Evolutionary conservation across 2,329 filamentous ascomycete genomes (phyloP).

Genomic region (Coniella vitis): DNA sequence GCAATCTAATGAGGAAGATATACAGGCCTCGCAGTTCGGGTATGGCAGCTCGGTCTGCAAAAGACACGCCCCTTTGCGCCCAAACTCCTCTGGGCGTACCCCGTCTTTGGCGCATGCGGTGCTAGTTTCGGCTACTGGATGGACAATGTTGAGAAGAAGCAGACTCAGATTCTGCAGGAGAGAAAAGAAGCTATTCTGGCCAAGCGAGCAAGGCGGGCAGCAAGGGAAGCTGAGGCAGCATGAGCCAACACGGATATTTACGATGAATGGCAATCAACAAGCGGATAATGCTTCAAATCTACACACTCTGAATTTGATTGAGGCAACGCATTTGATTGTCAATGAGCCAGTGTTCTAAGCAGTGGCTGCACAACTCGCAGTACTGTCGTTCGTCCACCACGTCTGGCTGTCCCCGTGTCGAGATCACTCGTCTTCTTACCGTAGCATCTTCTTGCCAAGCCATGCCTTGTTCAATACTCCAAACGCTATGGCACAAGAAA

Average conservation of each 20-base stretch:
- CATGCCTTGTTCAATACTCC: background rate
- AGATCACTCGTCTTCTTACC: no score
- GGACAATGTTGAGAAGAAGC: conserved; percentile 78
- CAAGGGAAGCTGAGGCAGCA: conserved; percentile 44
- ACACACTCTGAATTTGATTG: background rate
- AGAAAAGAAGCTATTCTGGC: conserved; percentile 77
- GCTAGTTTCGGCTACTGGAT: conserved; percentile 97
- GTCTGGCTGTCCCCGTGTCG: background rate
- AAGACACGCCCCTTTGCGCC: conserved; percentile 91
- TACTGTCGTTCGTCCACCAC: background rate
- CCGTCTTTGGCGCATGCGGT: conserved; percentile 76
- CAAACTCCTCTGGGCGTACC: conserved; percentile 84
- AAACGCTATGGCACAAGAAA: background rate
- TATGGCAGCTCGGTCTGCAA: conserved; percentile 97
- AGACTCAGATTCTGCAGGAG: conserved; percentile 68
- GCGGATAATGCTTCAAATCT: background rate
- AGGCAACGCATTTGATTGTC: conserved; percentile 1
- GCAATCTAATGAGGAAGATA: background rate
- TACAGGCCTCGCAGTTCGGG: conserved; percentile 78
- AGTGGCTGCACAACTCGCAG: background rate
- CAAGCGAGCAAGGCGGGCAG: conserved; percentile 76
- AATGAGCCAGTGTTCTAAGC: background rate
- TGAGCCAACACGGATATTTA: background rate
- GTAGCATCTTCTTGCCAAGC: background rate
- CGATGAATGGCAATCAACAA: background rate